These are phyloP conservation scores for Vararia minispora DNA, from an alignment of 768 basidiomycete genomes.

Conservation along the genomic window DNA sequence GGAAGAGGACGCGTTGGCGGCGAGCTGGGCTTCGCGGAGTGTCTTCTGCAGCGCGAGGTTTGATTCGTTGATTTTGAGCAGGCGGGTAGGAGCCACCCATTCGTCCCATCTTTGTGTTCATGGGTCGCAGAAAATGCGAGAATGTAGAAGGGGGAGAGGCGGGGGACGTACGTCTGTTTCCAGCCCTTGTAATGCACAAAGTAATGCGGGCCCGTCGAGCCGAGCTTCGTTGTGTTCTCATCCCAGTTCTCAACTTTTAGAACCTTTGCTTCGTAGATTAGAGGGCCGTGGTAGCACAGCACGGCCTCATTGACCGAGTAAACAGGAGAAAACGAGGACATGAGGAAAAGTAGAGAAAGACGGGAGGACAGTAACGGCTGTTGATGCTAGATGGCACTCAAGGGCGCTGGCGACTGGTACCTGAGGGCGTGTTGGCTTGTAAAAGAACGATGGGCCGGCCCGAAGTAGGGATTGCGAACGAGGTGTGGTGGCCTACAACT, in stretches of 20 bases:
- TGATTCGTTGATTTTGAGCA: conserved; percentile 77
- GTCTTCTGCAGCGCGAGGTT: conserved; percentile 71
- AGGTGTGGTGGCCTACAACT: too few relatives aligned
- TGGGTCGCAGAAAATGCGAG: not conserved
- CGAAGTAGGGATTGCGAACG: too few relatives aligned
- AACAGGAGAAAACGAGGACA: conserved; percentile 1
- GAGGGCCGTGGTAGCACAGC: conserved; percentile 89
- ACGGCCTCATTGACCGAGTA: conserved; percentile 59
- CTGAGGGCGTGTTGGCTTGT: too few relatives aligned
- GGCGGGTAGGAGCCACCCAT: conserved; percentile 76
- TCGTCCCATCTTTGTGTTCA: conserved; percentile 78
- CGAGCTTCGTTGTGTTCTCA: conserved; percentile 47
- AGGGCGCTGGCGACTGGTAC: too few relatives aligned
- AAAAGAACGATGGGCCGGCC: too few relatives aligned
- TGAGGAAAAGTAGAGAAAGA: conserved; percentile 1
- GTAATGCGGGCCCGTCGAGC: conserved; percentile 68
- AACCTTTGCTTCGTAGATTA: conserved; percentile 95
- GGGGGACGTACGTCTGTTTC: conserved; percentile 78
- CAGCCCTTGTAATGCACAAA: conserved; percentile 99
- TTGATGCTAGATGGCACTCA: too few relatives aligned
- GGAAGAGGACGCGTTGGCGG: conserved; percentile 25
- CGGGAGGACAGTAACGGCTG: too few relatives aligned
- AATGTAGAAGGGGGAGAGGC: not conserved
- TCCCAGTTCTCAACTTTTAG: conserved; percentile 55
- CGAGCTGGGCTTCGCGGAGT: conserved; percentile 38